phyloP scores from a whole-genome alignment of 2,329 filamentous ascomycete species.

The Alternaria arbusti region DNA sequence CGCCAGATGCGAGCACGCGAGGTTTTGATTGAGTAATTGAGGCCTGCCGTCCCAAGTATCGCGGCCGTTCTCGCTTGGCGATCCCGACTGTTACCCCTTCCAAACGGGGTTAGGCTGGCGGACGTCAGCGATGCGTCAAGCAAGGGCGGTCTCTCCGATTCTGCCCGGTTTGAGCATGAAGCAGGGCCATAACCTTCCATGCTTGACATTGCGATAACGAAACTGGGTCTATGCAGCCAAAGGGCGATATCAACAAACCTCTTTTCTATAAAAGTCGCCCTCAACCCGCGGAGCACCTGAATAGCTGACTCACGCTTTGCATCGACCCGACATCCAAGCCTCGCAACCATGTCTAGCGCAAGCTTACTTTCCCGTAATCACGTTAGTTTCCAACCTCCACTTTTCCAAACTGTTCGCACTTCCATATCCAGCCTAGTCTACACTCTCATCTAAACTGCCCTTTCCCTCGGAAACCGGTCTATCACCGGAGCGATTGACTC shows the following conservation, averaged over 20 bases:
- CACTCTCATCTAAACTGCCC: background rate
- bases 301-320: constrained; percentile 13
- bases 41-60: background rate
- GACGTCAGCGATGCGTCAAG: constrained; percentile 7
- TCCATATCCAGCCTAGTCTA: constrained; percentile 14
- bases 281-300: constrained; percentile 18
- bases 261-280: background rate
- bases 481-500: constrained; percentile 11
- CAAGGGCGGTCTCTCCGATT: background rate
- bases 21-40: constrained; percentile 15
- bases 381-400: constrained; percentile 12
- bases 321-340: constrained; percentile 13
- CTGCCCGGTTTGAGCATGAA: background rate
- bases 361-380: constrained; percentile 15
- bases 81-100: constrained; percentile 9
- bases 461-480: constrained; percentile 4
- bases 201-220: background rate
- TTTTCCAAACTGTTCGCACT: constrained; percentile 29
- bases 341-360: constrained; percentile 18
- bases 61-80: constrained; percentile 13
- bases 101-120: constrained; percentile 1
- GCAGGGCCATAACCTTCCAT: background rate
- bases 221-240: background rate
- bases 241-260: background rate
- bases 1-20: background rate